Conservation (phyloP, 129 eudicot species). For the Flaveria ramosissima region DNA sequence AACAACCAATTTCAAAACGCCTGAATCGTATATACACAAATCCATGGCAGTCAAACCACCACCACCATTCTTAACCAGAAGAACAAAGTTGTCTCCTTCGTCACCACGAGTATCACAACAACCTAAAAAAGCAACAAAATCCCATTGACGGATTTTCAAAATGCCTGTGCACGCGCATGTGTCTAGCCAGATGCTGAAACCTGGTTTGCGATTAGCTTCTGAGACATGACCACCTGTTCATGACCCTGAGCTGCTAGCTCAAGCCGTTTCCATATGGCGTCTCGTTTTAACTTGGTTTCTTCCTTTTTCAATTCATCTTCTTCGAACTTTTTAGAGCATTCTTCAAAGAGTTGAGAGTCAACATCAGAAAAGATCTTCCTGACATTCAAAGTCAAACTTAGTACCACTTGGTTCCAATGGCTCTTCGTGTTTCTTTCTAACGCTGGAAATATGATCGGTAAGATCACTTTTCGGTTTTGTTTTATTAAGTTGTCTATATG, state of each 20-base stretch:
- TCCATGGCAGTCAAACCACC: constrained; percentile 22
- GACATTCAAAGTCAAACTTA: constrained; percentile 65
- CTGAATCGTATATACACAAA: constrained; percentile 27
- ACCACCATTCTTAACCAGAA: constrained; percentile 21
- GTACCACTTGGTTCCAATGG: constrained; percentile 80
- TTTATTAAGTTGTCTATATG: constrained; percentile 70
- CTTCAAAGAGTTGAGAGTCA: constrained; percentile 67
- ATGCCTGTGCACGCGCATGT: not conserved
- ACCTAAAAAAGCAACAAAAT: constrained; percentile 25
- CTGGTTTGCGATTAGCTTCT: constrained; percentile 30
- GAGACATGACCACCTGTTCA: constrained; percentile 48
- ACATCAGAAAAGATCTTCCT: constrained; percentile 59
- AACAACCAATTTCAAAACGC: constrained; percentile 29
- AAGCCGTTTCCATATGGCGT: constrained; percentile 65
- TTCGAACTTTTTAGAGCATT: constrained; percentile 61
- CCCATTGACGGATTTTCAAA: constrained; percentile 12
- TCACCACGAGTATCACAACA: not conserved
- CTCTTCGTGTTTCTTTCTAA: constrained; percentile 58
- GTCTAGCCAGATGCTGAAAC: constrained; percentile 40
- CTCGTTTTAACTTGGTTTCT: constrained; percentile 52
- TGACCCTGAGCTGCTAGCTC: constrained; percentile 58
- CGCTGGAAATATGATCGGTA: constrained; percentile 67
- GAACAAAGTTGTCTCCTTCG: constrained; percentile 14
- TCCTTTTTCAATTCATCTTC: constrained; percentile 56
- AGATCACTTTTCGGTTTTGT: constrained; percentile 67